A percentile compares a stretch with the other conserved stretches of the same genome.
These are phyloP conservation scores for Calonectria montana DNA, from an alignment of 2,329 filamentous ascomycete genomes.

Conservation along the genomic window DNA sequence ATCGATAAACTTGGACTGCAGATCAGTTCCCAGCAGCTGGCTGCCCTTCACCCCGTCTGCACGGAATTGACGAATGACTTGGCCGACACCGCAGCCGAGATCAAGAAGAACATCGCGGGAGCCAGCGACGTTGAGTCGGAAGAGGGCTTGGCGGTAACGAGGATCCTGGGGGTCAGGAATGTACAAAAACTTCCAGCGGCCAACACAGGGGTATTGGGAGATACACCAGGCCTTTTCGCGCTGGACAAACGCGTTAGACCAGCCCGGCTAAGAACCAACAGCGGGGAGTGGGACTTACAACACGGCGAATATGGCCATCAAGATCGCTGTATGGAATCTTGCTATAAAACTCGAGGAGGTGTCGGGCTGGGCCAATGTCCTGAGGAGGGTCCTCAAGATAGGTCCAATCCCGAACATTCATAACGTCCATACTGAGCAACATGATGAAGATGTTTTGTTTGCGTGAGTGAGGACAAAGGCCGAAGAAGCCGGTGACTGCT, in stretches of 20 bases:
- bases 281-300: constrained; percentile 44
- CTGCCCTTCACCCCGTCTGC: constrained; percentile 60
- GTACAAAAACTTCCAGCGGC: constrained; percentile 62
- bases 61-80: constrained; percentile 61
- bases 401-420: constrained; percentile 54
- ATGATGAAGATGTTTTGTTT: constrained; percentile 28
- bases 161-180: constrained; percentile 55
- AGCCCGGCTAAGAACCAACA: constrained; percentile 22
- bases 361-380: constrained; percentile 50
- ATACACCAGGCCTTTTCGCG: constrained; percentile 59
- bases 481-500: background rate
- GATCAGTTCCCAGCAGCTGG: constrained; percentile 62
- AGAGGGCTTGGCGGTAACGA: constrained; percentile 56
- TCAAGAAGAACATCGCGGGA: constrained; percentile 58
- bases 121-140: constrained; percentile 51
- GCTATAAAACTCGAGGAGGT: constrained; percentile 53
- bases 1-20: constrained; percentile 62
- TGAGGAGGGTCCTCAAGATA: constrained; percentile 51
- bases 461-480: background rate
- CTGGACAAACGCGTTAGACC: constrained; percentile 41
- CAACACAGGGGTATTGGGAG: constrained; percentile 58
- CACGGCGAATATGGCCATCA: constrained; percentile 49
- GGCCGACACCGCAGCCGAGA: constrained; percentile 63
- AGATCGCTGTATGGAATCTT: constrained; percentile 49
- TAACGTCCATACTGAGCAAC: constrained; percentile 45